phyloP scores from a whole-genome alignment of 2,329 filamentous ascomycete genomes.

The Elsinoe perseae region DNA sequence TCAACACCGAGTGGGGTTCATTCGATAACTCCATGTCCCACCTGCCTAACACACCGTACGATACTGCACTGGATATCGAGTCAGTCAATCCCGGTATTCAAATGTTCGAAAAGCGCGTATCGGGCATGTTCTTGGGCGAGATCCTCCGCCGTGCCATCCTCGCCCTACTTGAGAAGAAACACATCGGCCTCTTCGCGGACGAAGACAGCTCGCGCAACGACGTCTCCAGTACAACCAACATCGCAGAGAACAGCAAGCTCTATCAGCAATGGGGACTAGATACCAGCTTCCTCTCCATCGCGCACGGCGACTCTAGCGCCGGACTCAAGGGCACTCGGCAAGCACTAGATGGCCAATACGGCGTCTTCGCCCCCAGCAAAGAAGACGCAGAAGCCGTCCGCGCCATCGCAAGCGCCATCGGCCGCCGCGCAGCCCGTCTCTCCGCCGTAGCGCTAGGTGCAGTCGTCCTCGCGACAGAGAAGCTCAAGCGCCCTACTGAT shows the following conservation, averaged over 20 bases:
- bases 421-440: conserved; percentile 77
- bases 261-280: conserved; percentile 83
- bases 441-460: conserved; percentile 82
- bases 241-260: conserved; percentile 58
- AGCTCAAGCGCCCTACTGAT: conserved; percentile 44
- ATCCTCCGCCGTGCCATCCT: conserved; percentile 74
- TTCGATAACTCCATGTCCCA: conserved; percentile 92
- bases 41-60: conserved; percentile 77
- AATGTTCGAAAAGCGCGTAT: conserved; percentile 98
- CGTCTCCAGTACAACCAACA: conserved; percentile 58
- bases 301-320: conserved; percentile 68
- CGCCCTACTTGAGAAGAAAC: conserved; percentile 60
- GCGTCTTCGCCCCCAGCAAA: conserved; percentile 65
- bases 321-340: conserved; percentile 67
- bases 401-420: conserved; percentile 71
- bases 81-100: conserved; percentile 90
- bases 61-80: conserved; percentile 66
- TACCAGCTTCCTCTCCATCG: conserved; percentile 79
- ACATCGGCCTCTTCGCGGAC: conserved; percentile 66
- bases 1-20: conserved; percentile 97
- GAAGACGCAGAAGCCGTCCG: conserved; percentile 89
- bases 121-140: conserved; percentile 96
- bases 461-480: conserved; percentile 71
- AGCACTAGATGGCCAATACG: conserved; percentile 67
- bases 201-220: conserved; percentile 64